phyloP scores from a whole-genome alignment of 192 early-diverging fungal genomes.

The Spinellus fusiger region DNA sequence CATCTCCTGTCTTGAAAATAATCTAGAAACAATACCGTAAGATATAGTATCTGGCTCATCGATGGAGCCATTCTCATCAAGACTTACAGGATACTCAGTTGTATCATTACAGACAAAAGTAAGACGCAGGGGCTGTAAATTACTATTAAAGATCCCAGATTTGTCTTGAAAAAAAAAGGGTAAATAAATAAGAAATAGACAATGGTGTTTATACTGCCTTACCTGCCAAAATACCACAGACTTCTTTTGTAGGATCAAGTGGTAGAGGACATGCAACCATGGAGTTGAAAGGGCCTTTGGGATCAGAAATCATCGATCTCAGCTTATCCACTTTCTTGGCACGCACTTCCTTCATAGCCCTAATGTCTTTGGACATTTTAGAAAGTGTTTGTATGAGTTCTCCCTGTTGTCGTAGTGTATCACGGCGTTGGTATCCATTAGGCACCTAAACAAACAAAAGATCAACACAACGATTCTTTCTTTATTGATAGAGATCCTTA shows the following conservation, averaged over 20 bases:
- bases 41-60: background rate
- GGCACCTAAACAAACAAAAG: constrained; percentile 33
- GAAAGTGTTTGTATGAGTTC: constrained; percentile 76
- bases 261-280: constrained; percentile 86
- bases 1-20: constrained; percentile 98
- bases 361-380: constrained; percentile 68
- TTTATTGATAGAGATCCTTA: constrained; percentile 2
- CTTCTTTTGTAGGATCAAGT: constrained; percentile 82
- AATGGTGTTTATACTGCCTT: constrained; percentile 3
- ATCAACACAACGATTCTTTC: background rate
- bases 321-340: constrained; percentile 87
- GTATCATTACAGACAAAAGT: constrained; percentile 82
- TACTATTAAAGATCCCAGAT: constrained; percentile 87
- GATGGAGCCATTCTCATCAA: background rate
- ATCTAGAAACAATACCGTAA: constrained; percentile 30
- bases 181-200: background rate
- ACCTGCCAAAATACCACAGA: constrained; percentile 84
- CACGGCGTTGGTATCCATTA: constrained; percentile 58
- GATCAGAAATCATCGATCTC: constrained; percentile 69
- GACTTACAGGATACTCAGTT: constrained; percentile 72
- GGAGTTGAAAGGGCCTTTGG: constrained; percentile 71
- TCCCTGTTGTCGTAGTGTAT: constrained; percentile 75
- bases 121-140: constrained; percentile 79
- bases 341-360: constrained; percentile 74
- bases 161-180: constrained; percentile 49